Base-by-base conservation (phyloP, 495 filamentous ascomycete species). In the Aspergillus hancockii region DNA sequence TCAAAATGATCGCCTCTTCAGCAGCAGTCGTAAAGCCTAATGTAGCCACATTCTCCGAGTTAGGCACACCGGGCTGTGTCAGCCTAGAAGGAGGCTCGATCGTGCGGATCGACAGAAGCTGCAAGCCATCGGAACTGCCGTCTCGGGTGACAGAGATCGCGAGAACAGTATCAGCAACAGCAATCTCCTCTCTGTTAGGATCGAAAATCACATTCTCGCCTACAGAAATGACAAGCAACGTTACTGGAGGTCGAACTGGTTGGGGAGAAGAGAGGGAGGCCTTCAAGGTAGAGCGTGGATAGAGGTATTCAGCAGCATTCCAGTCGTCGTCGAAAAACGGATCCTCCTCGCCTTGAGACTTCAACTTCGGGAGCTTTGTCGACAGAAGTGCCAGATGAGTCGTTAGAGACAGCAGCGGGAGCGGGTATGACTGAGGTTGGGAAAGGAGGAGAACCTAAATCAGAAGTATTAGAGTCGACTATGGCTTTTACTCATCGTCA, bases 321-420 rank as follows among this genome's bases (percentile, higher is more conserved):
- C 95, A 99, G 74, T 99, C 94, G 76, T 99, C 95, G 79, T 97
- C 88, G 79, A 99, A 98, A 65, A 96, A 86, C 2, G 95, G 95
- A 66, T 99, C 95, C 75, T 99, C 94, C 69, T 96, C 92, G 54
- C 81, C 80, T 66, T 92, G 86, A 22, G 91, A 95, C 68, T 90
- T 89, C 22, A 95, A 77, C 31, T 86, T 83, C 18, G 94, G 94
- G 3, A 98, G 84, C 56, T 89, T 88, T 8, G 93, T 91, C 41
- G 88, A 85, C 50, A 96, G 86, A 30, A 99, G 90, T n/a, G 94
- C 94, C 59, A 99, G 89, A 72, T 98, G 92, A 3, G 91, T 95
- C 1, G 94, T 96, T 34, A 98, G 83, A 32, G 90, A 94, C 36
- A 98, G 86, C 8, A 98, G 85, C 1, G 95, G 93, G 14, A 97